phyloP scores from a whole-genome alignment of 2,329 filamentous ascomycete species.

The Fusarium irregulare region DNA sequence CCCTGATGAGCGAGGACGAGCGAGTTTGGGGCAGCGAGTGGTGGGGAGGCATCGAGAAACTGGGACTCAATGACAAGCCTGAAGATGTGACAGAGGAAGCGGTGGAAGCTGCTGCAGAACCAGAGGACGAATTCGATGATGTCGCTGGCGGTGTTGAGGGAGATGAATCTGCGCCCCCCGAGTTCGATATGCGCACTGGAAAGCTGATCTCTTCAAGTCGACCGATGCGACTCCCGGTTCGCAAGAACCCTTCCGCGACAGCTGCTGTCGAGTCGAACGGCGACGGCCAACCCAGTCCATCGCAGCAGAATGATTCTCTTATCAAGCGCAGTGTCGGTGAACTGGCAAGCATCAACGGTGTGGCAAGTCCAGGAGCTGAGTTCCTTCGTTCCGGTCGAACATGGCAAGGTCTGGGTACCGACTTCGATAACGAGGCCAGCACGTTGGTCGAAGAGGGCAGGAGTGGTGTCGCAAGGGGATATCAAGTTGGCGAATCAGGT shows the following conservation, averaged over 20 bases:
- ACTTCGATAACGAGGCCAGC: slow-evolving; percentile 74
- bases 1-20: slow-evolving; percentile 78
- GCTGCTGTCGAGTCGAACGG: neutral
- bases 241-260: slow-evolving; percentile 34
- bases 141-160: slow-evolving; percentile 63
- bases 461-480: slow-evolving; percentile 88
- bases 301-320: slow-evolving; percentile 54
- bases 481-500: slow-evolving; percentile 73
- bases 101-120: slow-evolving; percentile 16
- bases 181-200: slow-evolving; percentile 92
- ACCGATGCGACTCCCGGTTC: slow-evolving; percentile 70
- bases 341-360: slow-evolving; percentile 82
- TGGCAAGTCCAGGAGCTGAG: slow-evolving; percentile 91
- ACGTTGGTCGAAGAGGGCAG: slow-evolving; percentile 85
- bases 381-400: slow-evolving; percentile 84
- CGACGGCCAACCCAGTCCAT: neutral
- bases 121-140: slow-evolving; percentile 45
- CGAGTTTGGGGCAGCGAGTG: slow-evolving; percentile 89
- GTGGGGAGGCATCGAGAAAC: slow-evolving; percentile 84
- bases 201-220: slow-evolving; percentile 82
- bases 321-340: slow-evolving; percentile 72
- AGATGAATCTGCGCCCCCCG: slow-evolving; percentile 82
- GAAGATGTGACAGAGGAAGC: slow-evolving; percentile 33
- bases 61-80: slow-evolving; percentile 60
- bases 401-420: slow-evolving; percentile 91